Evolutionary conservation across 2,329 filamentous ascomycete species (phyloP), one percentile per base, ranked within the genome.

Genomic region (Diaporthe citriasiana): DNA sequence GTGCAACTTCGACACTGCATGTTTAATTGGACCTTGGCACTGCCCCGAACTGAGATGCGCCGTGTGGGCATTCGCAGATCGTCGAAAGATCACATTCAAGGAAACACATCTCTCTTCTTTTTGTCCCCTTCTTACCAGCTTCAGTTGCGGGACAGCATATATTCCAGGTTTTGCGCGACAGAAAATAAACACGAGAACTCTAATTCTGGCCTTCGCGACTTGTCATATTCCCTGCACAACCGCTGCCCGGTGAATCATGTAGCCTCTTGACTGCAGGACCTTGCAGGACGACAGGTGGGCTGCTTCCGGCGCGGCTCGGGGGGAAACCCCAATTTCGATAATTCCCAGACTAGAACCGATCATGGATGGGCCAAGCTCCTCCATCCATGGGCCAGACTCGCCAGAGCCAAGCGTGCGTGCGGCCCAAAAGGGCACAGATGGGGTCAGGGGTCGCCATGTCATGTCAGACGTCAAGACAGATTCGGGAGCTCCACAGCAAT

Each of bases 11-110:
- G 45, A 38, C 22, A 53, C 63, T 68, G 63, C 63, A 68, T 68
- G 63, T 68, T 68, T 68, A 68, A 68, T 68, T 68, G 63, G 63
- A 68, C 45, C 63, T 68, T 53, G 63, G 63, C 63, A 30, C 47
- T 53, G 30, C 53, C 63, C 63, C 47, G 27, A 47, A 51, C 47
- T 25, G 45, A 65, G 25, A 38, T 50, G 60, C 60, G 38, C 35
- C 15, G 65, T 30, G 47, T 69, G 65, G 47, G 38, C 47, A 40
- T 55, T 33, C 45, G 69, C 56, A 71, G 70, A 71, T 71, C 70
- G 25, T 42, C 33, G 53, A 63, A 40, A 71, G 69, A 53, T 40
- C 45, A 53, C 56, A 33, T 53, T 45, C 55, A 51, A 33, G 57
- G 19, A 42, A 19, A 33, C 12, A 45, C 45, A 35, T n/a, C 17